These are phyloP conservation scores for Takashimella koratensis DNA, from an alignment of 1,284 basidiomycete species.

Conservation along the genomic window DNA sequence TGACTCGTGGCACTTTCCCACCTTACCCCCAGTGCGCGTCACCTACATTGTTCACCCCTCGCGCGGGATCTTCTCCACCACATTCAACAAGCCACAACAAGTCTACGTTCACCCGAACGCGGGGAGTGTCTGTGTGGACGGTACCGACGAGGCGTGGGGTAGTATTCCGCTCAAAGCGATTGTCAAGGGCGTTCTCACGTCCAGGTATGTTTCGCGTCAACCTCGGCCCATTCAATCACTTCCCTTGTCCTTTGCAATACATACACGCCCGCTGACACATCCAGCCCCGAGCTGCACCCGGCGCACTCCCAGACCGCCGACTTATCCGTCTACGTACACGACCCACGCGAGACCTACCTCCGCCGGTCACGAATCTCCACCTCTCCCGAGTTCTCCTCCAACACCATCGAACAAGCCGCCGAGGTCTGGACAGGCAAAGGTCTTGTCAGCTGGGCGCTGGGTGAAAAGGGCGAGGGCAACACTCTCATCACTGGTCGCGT, in stretches of 20 bases:
- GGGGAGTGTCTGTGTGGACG: conserved; percentile 14
- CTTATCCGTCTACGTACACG: conserved; percentile 43
- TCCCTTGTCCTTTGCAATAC: background rate
- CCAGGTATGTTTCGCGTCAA: conserved; percentile 31
- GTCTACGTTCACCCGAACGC: conserved; percentile 44
- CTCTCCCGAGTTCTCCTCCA: background rate
- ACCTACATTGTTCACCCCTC: conserved; percentile 40
- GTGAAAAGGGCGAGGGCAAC: conserved; percentile 40
- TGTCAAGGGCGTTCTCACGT: conserved; percentile 39
- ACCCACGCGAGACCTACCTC: conserved; percentile 43
- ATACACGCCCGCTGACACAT: conserved; percentile 1
- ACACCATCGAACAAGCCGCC: background rate
- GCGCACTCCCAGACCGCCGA: conserved; percentile 28
- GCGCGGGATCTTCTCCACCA: conserved; percentile 33
- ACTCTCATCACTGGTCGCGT: conserved; percentile 44
- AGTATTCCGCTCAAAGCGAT: conserved; percentile 46
- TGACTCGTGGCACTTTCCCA: too few relatives aligned
- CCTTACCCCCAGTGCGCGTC: conserved; percentile 42
- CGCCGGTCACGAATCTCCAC: conserved; percentile 27
- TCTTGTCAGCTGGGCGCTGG: conserved; percentile 38
- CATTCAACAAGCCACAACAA: conserved; percentile 35
- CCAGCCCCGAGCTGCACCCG: conserved; percentile 43
- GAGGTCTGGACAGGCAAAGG: conserved; percentile 48
- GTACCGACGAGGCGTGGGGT: conserved; percentile 39
- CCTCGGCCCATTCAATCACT: background rate